These are phyloP conservation scores for Fusarium duplospermum DNA, from an alignment of 2,329 filamentous ascomycete genomes.

Conservation along the genomic window DNA sequence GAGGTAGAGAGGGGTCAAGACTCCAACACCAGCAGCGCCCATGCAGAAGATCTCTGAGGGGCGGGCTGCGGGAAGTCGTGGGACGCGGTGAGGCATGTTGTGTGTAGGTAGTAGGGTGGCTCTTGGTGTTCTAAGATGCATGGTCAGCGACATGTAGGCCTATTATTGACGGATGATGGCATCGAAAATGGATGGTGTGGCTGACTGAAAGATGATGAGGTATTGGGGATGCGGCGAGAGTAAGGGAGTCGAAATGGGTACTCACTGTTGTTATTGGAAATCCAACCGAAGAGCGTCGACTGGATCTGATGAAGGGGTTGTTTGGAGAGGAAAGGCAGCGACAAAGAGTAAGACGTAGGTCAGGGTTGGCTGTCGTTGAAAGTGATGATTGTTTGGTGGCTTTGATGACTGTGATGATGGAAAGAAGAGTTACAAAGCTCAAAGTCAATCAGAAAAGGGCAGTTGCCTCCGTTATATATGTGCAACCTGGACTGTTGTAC, in stretches of 20 bases:
- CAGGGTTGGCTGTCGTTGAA: not conserved
- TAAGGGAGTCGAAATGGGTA: not conserved
- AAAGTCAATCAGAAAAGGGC: slow-evolving; percentile 8
- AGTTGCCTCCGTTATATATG: slow-evolving; percentile 29
- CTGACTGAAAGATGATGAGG: not conserved
- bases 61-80: slow-evolving; percentile 62
- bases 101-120: slow-evolving; percentile 4
- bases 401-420: slow-evolving; percentile 16
- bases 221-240: not conserved
- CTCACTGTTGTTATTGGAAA: slow-evolving; percentile 22
- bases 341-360: not conserved
- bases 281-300: slow-evolving; percentile 8
- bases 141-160: slow-evolving; percentile 1
- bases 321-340: not conserved
- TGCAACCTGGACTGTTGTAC: slow-evolving; percentile 14
- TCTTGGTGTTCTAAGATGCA: not conserved
- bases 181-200: not conserved
- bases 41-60: slow-evolving; percentile 64
- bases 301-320: not conserved
- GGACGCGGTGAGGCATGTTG: slow-evolving; percentile 61
- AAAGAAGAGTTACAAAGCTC: slow-evolving; percentile 3
- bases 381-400: not conserved
- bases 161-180: too few species aligned
- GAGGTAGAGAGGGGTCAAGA: slow-evolving; percentile 68
- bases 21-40: slow-evolving; percentile 64